A percentile compares a stretch with the other conserved stretches of the same genome.
Conservation (phyloP, 169 alveolate species). For the Eimeria nieschulzi region DNA sequence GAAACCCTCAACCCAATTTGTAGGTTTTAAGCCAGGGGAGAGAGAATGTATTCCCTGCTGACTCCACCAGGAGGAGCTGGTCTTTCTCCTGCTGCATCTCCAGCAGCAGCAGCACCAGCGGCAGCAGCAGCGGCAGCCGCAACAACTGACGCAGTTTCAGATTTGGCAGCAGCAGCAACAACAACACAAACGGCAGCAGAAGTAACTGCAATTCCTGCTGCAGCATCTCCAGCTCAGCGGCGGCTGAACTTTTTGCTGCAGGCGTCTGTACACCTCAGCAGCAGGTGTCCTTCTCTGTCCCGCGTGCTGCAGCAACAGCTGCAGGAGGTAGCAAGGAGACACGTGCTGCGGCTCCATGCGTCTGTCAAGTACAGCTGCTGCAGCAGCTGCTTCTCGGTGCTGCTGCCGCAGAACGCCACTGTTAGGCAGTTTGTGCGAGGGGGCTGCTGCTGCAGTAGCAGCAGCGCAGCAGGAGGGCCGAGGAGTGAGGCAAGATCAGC, state of each 20-base stretch:
- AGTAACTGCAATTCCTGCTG: not conserved
- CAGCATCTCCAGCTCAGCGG: slow-evolving; percentile 50
- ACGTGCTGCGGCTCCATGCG: slow-evolving; percentile 57
- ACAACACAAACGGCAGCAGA: not conserved
- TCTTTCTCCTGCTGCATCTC: not conserved
- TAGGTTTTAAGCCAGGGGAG: too few relatives aligned
- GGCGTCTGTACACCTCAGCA: slow-evolving; percentile 60
- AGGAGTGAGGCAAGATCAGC: not conserved
- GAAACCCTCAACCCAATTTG: too few relatives aligned
- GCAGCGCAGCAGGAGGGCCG: not conserved
- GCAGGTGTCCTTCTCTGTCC: slow-evolving; percentile 40
- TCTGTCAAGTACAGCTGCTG: slow-evolving; percentile 64
- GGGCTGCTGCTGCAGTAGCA: not conserved
- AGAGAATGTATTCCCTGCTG: slow-evolving; percentile 21
- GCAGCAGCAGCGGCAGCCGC: not conserved
- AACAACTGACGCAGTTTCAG: not conserved
- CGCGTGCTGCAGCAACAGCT: slow-evolving; percentile 52
- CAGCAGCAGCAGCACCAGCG: slow-evolving; percentile 5
- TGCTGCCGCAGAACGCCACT: slow-evolving; percentile 49
- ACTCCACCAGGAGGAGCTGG: slow-evolving; percentile 10
- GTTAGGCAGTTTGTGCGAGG: slow-evolving; percentile 43
- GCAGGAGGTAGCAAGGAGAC: slow-evolving; percentile 38
- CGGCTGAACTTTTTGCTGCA: slow-evolving; percentile 56
- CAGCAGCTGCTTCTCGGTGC: slow-evolving; percentile 43
- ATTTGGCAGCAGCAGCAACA: not conserved